Evolutionary conservation across 257 asterid genomes (phyloP), one percentile per base, ranked within the genome.

Genomic region (Solanum chilense): DNA sequence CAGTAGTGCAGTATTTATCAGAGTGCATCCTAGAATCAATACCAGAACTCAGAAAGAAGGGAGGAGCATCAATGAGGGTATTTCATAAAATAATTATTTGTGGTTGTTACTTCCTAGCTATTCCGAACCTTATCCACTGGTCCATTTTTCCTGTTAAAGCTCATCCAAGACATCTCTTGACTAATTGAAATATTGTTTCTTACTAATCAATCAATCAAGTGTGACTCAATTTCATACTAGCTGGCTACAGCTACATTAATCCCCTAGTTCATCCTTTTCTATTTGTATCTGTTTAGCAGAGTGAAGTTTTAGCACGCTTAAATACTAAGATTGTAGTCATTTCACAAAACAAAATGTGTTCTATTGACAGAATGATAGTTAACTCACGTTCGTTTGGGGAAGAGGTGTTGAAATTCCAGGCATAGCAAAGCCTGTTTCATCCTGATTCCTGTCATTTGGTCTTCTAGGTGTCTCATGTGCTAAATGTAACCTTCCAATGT

Each of bases 381-480:
- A 83, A 88, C 95, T 92, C 92, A 91, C 98, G 76, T 88, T 91
- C 77, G 91, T 70, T 80, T 89, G 92, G 85, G 89, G 93, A 86
- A 86, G 85, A 44, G 87, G 84, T 35, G 76, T 58, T 42, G 91
- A 89, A 89, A 92, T 86, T 87, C 88, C 93, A 69, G 68, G 20
- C 70, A 86, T 73, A 73, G 89, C 90, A 84, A 90, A 86, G 70
- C 89, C 89, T 80, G 39, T 39, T 81, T 78, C 92, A 62, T 86
- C 89, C 44, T 58, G 91, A 82, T 87, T 90, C 84, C 87, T 91
- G 88, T 87, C 92, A 85, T 88, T 88, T 78, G 93, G 88, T 75
- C 74, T 89, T 89, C 85, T 90, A 27, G 83, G 90, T 70, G 91
- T 88, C 86, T 88, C 92, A 27, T 91, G 93, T 71, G 84, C 89